Base-by-base conservation (phyloP, 2,329 filamentous ascomycete species). In the Coniochaeta sp. region DNA sequence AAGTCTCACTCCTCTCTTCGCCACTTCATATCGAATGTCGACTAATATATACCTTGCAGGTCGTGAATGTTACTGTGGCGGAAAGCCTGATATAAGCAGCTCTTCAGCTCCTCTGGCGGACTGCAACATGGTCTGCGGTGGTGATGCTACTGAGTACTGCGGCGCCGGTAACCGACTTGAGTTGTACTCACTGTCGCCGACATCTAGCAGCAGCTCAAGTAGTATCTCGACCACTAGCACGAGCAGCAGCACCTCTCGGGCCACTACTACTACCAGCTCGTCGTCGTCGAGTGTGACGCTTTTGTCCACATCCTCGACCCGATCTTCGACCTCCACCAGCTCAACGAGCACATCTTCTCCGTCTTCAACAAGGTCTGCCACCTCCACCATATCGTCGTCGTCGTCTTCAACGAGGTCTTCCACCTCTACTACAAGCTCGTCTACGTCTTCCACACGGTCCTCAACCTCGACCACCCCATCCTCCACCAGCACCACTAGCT, bases 31-130 rank as follows among this genome's bases (percentile, higher is more conserved):
- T n/a, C n/a, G n/a, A n/a, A n/a, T n/a, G n/a, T n/a, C n/a, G n/a
- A n/a, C n/a, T n/a, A n/a, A n/a, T n/a, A n/a, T n/a, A n/a, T n/a
- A n/a, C n/a, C n/a, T n/a, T n/a, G n/a, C n/a, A n/a, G n/a, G n/a
- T n/a, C n/a, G n/a, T n/a, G 76, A 79, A 61, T 78, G 75, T 60
- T 78, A 75, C 57, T 79, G 76, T 60, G 75, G 74, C 30, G 72
- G 78, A 57, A 62, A 60, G 4, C 60, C 77, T 7, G 53, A 63
- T 28, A 35, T 60, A 18, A 63, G 58, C 50, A 69, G 67, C 61
- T 52, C 56, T 26, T 55, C 65, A 31, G 64, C 65, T 14, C 56
- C 62, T n/a, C 50, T 62, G 16, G 55, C 56, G 24, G 67, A 71
- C 26, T 70, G 69, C 56, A 67, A 65, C 51, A 66, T 70, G 60